A percentile compares a stretch with the other conserved stretches of the same genome.
These are phyloP conservation scores for Poa pratensis DNA, from an alignment of 176 grass and related monocot genomes.

Conservation along the genomic window DNA sequence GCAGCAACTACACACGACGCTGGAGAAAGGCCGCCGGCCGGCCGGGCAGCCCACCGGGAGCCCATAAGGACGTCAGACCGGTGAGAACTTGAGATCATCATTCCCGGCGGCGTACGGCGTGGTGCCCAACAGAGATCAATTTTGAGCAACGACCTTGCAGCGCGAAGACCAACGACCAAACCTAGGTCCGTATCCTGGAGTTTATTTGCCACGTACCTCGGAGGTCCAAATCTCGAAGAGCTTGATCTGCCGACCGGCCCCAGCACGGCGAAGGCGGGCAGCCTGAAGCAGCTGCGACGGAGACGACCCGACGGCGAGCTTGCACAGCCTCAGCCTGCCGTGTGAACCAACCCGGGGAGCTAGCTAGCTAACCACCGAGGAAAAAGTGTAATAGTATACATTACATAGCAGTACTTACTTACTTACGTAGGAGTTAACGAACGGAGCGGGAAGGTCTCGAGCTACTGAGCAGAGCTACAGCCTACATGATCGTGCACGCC, in stretches of 20 bases:
- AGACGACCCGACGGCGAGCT: neutral
- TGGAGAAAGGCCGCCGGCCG: neutral
- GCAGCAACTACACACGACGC: neutral
- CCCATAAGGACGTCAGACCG: neutral
- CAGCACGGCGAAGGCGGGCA: neutral
- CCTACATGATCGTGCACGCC: constrained; percentile 49
- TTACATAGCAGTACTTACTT: neutral
- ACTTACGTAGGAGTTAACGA: neutral
- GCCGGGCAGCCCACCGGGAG: neutral
- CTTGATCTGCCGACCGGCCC: neutral
- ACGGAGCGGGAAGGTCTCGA: neutral
- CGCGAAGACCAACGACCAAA: neutral
- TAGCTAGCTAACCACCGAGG: constrained; percentile 17
- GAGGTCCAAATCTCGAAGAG: neutral
- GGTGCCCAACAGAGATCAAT: neutral
- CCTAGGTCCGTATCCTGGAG: neutral
- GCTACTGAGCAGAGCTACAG: neutral
- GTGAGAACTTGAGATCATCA: neutral
- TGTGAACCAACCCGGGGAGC: neutral
- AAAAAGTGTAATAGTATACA: neutral
- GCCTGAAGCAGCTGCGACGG: neutral
- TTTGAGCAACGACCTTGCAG: neutral
- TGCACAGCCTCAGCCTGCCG: neutral
- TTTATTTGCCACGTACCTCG: constrained; percentile 20
- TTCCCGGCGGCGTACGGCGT: neutral